Base-by-base conservation (phyloP, 176 grass and related monocot genomes). In the Avena sativa region DNA sequence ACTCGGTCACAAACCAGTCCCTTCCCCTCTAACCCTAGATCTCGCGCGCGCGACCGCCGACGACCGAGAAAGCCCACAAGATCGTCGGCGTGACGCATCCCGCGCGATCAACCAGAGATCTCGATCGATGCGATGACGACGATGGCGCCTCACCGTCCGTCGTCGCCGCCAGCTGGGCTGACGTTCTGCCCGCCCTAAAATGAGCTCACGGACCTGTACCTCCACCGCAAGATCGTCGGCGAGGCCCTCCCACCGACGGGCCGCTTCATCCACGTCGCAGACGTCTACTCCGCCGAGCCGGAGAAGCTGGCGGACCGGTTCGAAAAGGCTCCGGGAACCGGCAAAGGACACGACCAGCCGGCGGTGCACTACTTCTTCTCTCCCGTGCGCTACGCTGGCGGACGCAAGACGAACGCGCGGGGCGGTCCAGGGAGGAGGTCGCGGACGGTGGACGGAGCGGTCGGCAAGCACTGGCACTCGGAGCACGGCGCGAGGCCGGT, bases 401-500 rank as follows among this genome's bases (percentile, higher is more conserved):
- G 7, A 6, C 69, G 38, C 40, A 47, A 72, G 69, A 49, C 19
- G 43, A 74, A 25, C 44, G 44, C 44, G n/a, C n/a, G 43, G 20
- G 70, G 70, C 20, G n/a, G 40, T 0, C 19, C 38, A 9, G n/a
- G 43, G 43, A 74, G 12, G 44, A 74, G 3, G 44, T 40, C 67
- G 32, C 67, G 67, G 8, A 43, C 34, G 7, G 20, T 70, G 8
- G 15, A 9, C 15, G 32, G 15, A 16, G 67, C 1, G 3, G 34
- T 2, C 34, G 34, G 67, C 16, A 70, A 70, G 67, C 67, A 20
- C 67, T 70, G 67, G 67, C 67, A 70, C 67, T 43, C 67, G 67
- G 34, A 70, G 67, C 0, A 1, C 6, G 3, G 15, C 2, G 34
- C 15, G 32, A 70, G 8, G 67, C 67, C 67, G 67, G 67, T 70